These are phyloP conservation scores for Paracamarosporium sp. DNA, from an alignment of 2,329 filamentous ascomycete species.

Conservation along the genomic window DNA sequence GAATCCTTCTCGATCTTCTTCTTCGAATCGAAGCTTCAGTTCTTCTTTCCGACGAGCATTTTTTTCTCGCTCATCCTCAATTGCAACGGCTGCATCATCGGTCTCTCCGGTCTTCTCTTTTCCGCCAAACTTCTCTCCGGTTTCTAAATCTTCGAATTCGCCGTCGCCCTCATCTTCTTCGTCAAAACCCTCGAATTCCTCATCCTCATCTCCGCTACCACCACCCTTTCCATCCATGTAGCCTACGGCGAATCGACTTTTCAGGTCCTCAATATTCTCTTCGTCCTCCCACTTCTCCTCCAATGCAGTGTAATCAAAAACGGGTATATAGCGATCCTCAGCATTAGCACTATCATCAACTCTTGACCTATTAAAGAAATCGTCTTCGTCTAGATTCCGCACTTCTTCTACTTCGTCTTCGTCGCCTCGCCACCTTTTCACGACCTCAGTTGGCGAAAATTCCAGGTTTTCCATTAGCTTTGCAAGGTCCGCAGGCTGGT, in stretches of 20 bases:
- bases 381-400: conserved; percentile 66
- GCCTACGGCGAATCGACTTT: conserved; percentile 76
- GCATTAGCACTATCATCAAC: conserved; percentile 55
- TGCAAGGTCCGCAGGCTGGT: conserved; percentile 81
- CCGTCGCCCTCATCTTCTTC: conserved; percentile 74
- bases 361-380: conserved; percentile 67
- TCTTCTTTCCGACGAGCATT: conserved; percentile 95
- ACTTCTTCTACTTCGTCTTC: conserved; percentile 59
- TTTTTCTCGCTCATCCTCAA: conserved; percentile 88
- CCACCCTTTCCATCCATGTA: conserved; percentile 59
- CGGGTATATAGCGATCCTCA: conserved; percentile 81
- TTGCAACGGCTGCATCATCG: conserved; percentile 55
- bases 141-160: conserved; percentile 85
- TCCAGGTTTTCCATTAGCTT: conserved; percentile 88
- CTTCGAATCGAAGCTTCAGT: conserved; percentile 90
- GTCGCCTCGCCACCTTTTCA: conserved; percentile 81
- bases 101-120: conserved; percentile 50
- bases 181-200: conserved; percentile 64
- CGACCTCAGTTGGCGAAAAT: conserved; percentile 75
- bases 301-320: conserved; percentile 79
- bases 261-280: conserved; percentile 77
- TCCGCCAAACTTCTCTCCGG: conserved; percentile 66
- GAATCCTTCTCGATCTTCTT: conserved; percentile 97
- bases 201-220: conserved; percentile 55
- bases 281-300: conserved; percentile 85